Base-by-base conservation (phyloP, 2,329 filamentous ascomycete species). In the Hypocreales sp. region DNA sequence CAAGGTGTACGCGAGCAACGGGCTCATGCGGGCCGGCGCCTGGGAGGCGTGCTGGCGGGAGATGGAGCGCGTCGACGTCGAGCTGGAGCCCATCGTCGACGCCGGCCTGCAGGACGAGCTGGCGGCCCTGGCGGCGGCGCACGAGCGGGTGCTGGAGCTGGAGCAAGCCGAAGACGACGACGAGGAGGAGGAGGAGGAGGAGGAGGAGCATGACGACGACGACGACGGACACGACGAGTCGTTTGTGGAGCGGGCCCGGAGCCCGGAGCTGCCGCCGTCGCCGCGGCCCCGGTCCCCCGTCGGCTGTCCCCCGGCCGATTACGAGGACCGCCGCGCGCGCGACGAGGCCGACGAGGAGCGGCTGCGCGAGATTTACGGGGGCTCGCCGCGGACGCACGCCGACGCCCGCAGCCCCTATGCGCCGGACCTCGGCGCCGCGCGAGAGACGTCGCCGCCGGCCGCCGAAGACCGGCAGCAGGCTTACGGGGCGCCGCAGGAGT, bases 61-160 rank as follows among this genome's bases (percentile, higher is more conserved):
- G 52, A 98, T 98, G 90, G 90, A 98, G 55, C 71, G 87, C n/a
- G 82, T 95, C 1, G 90, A 98, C 45, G 81, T 92, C 2, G 87
- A 95, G 51, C 71, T 98, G 28, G 72, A 80, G 41, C 79, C 90
- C 4, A 68, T 76, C 43, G 64, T 84, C 8, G 67, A 72, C 12
- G 49, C 67, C 0, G 52, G 60, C 2, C 45, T 77, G 9, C 63
- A 72, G 29, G 62, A 64, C 12, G 69, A 72, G 37, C 54, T 84
- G 13, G 67, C 73, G 32, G 56, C 55, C n/a, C 51, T 75, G 7
- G 58, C 57, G 20, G 51, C 54, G 7, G 51, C 57, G 20, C 55
- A 60, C 30, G 55, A 67, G 46, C 54, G 46, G 29, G 50, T 43
- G 28, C 27, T 56, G 26, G 51, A 41, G 24, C 34, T 42, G 22